These are phyloP conservation scores for Fagus sylvatica DNA, from an alignment of 306 rosid species.

Conservation along the genomic window DNA sequence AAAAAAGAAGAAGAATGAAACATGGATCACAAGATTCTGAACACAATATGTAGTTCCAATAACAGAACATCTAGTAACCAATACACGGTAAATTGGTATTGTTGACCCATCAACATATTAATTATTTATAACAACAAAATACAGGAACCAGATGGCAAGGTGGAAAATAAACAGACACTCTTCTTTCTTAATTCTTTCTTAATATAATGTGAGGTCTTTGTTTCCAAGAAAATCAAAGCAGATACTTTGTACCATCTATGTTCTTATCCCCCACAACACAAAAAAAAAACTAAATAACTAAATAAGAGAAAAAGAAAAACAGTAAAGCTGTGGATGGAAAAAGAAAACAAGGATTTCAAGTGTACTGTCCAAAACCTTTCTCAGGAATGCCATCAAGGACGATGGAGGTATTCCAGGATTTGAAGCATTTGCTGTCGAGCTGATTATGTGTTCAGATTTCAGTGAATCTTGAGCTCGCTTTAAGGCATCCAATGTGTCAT, in stretches of 20 bases:
- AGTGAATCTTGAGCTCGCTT: slow-evolving; percentile 74
- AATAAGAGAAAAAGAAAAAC: not conserved
- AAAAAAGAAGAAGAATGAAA: too few relatives aligned
- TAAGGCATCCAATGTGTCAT: slow-evolving; percentile 65
- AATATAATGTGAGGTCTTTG: not conserved
- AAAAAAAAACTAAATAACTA: too few relatives aligned
- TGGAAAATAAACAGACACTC: not conserved
- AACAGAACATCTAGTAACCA: too few relatives aligned
- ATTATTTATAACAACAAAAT: not conserved
- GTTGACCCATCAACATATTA: not conserved
- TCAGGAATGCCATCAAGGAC: slow-evolving; percentile 78
- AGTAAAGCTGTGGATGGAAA: not conserved
- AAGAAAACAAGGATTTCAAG: not conserved
- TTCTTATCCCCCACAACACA: not conserved
- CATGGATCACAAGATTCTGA: too few relatives aligned
- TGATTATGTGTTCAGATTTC: slow-evolving; percentile 51
- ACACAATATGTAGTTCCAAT: too few relatives aligned
- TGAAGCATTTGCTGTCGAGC: slow-evolving; percentile 61
- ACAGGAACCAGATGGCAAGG: not conserved
- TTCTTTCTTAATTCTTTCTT: not conserved
- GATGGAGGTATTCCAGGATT: slow-evolving; percentile 99
- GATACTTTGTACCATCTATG: not conserved
- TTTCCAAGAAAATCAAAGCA: not conserved
- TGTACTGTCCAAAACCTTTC: slow-evolving; percentile 49
- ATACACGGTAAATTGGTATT: too few relatives aligned